Conservation (phyloP, 192 early-diverging fungal species). For the Coemansia sp. region DNA sequence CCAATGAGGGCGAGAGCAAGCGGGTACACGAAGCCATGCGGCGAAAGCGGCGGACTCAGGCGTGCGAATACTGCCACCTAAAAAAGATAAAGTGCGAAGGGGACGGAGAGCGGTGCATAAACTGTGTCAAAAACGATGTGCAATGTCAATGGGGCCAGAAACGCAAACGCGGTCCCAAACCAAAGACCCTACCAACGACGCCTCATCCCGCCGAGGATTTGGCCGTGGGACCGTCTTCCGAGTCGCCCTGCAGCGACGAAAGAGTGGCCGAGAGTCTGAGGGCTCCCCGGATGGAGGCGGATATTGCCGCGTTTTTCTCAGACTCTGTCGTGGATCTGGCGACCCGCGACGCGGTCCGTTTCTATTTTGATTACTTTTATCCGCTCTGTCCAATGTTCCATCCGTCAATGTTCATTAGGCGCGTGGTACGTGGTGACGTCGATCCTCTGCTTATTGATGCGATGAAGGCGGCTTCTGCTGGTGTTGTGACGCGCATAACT, state of each 20-base stretch:
- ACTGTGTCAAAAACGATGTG: slow-evolving; percentile 51
- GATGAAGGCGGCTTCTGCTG: slow-evolving; percentile 43
- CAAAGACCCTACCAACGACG: too few species aligned
- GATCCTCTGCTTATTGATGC: slow-evolving; percentile 48
- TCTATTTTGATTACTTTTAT: slow-evolving; percentile 53
- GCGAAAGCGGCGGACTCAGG: slow-evolving; percentile 47
- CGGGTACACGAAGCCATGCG: slow-evolving; percentile 8
- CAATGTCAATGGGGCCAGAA: slow-evolving; percentile 48
- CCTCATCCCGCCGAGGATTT: too few species aligned
- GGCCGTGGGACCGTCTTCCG: not conserved
- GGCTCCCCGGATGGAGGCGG: slow-evolving; percentile 29
- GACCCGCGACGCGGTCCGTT: slow-evolving; percentile 47
- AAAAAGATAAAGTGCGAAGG: slow-evolving; percentile 54
- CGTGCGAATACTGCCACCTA: slow-evolving; percentile 51
- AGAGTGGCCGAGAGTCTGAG: slow-evolving; percentile 13
- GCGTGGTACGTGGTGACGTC: slow-evolving; percentile 40
- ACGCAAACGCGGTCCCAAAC: slow-evolving; percentile 53
- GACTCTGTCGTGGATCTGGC: slow-evolving; percentile 18
- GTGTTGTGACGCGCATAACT: slow-evolving; percentile 29
- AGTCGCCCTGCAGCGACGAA: slow-evolving; percentile 5
- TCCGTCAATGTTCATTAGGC: slow-evolving; percentile 51
- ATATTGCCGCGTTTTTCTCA: slow-evolving; percentile 32
- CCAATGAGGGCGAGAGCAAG: too few species aligned
- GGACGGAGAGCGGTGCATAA: slow-evolving; percentile 39
- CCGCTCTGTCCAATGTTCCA: slow-evolving; percentile 52